Evolutionary conservation across 2,329 filamentous ascomycete species (phyloP), one percentile per base, ranked within the genome.

Genomic region (Penicillium sp.): DNA sequence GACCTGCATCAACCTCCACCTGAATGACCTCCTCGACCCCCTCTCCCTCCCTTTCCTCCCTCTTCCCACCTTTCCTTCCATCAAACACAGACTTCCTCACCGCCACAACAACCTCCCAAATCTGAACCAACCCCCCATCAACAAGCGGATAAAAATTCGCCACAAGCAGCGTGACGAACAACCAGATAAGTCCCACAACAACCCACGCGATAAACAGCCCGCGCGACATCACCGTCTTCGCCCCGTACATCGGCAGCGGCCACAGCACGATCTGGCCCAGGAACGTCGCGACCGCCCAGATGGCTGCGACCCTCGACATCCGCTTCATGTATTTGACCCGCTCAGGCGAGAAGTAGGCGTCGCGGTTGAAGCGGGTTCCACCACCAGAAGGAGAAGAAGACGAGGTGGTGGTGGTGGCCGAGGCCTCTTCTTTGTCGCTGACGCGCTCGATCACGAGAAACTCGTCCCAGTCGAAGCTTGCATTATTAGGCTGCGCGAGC

Each of bases 161-260:
- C 15, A 85, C 70, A 0, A 85, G 70, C 76, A 84, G 78, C 0
- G 83, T 84, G 0, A 73, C 67, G 83, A 83, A 85, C 3, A 84
- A 76, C 83, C 83, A 86, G 31, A 86, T 80, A 17, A 86, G 82
- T 0, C 78, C 77, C 0, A 86, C 71, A 0, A 83, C 75, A 1
- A 85, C 70, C 83, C 83, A 86, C 0, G 82, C 83, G 1, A 74
- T 71, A 53, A 41, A 41, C 35, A 41, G 11, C 35, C 35, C 11
- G 35, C 35, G 35, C 35, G 35, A 41, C 35, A 41, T 41, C 11
- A 41, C 35, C 35, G 11, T 41, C 35, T 41, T 41, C 5, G 35
- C 35, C 35, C 35, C 35, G 35, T 15, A 41, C 35, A 41, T 41
- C 35, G 35, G 35, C 35, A 41, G 11, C 35, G 35, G 35, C 35